Percentiles rank a stretch among this genome's conserved stretches.
Evolutionary conservation across 352 stramenopile genomes (phyloP).

Genomic region (Phytophthora colocasiae): DNA sequence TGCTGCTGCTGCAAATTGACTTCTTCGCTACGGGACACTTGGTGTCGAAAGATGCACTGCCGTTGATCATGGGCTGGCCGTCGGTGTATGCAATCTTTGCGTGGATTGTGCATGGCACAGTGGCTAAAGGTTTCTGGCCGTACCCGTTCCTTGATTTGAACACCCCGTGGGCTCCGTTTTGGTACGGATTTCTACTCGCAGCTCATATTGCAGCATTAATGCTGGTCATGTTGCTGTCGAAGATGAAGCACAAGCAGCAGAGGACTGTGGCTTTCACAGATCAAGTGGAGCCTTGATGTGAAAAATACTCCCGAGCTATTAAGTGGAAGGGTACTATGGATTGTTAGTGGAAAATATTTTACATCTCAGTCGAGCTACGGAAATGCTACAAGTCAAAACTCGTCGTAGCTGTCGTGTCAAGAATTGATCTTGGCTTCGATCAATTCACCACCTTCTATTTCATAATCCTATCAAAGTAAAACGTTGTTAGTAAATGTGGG

Average conservation of each 20-base stretch:
- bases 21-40: constrained; percentile 59
- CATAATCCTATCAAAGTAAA: constrained; percentile 52
- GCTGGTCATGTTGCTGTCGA: constrained; percentile 56
- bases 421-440: constrained; percentile 64
- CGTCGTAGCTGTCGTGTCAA: constrained; percentile 13
- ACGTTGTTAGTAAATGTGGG: constrained; percentile 3
- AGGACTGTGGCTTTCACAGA: constrained; percentile 9
- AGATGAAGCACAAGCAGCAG: constrained; percentile 43
- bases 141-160: constrained; percentile 82
- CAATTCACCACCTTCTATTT: constrained; percentile 72
- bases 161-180: constrained; percentile 76
- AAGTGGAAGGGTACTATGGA: constrained; percentile 4
- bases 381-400: constrained; percentile 7
- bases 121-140: constrained; percentile 76
- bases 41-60: constrained; percentile 63
- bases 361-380: constrained; percentile 17
- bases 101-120: constrained; percentile 78
- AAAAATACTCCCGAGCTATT: background rate
- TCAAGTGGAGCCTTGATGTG: constrained; percentile 8
- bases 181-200: constrained; percentile 69
- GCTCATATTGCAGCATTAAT: constrained; percentile 53
- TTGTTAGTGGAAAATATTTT: constrained; percentile 16
- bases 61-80: constrained; percentile 68
- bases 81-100: constrained; percentile 75
- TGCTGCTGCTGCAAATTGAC: constrained; percentile 74